These are phyloP conservation scores for Centaurea solstitialis DNA, from an alignment of 129 eudicot species.

Conservation along the genomic window DNA sequence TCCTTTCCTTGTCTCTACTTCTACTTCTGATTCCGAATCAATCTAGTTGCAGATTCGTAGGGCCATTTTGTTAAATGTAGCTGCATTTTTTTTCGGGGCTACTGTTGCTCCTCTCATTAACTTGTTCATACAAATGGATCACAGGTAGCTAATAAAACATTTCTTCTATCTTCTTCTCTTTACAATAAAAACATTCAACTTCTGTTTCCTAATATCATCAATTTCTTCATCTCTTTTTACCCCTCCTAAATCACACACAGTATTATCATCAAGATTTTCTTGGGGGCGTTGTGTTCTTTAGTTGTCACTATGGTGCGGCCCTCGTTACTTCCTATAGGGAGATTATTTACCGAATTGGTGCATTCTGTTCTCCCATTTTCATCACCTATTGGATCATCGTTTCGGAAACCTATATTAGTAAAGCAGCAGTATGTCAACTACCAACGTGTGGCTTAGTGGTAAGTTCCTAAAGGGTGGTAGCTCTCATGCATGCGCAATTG, in stretches of 20 bases:
- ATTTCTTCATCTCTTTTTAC: too few relatives aligned
- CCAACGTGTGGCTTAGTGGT: too few relatives aligned
- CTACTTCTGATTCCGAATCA: neutral
- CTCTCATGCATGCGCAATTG: too few relatives aligned
- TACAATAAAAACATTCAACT: neutral
- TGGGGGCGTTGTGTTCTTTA: neutral
- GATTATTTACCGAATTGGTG: neutral
- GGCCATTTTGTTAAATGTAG: neutral
- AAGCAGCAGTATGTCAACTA: neutral
- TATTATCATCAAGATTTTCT: neutral
- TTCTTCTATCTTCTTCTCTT: neutral
- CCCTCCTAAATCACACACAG: neutral
- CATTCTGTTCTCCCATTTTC: neutral
- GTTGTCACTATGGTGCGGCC: neutral
- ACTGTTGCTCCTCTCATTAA: neutral
- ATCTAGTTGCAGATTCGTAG: neutral
- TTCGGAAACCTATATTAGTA: neutral
- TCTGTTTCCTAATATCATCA: neutral
- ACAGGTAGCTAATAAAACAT: neutral
- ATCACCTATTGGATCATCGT: neutral
- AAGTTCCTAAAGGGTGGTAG: too few relatives aligned
- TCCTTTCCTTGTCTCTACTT: too few relatives aligned
- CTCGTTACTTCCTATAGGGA: neutral
- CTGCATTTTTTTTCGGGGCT: neutral
- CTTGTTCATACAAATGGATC: neutral